Base-by-base conservation (phyloP, 345 rosid genomes). In the Gossypium mustelinum region DNA sequence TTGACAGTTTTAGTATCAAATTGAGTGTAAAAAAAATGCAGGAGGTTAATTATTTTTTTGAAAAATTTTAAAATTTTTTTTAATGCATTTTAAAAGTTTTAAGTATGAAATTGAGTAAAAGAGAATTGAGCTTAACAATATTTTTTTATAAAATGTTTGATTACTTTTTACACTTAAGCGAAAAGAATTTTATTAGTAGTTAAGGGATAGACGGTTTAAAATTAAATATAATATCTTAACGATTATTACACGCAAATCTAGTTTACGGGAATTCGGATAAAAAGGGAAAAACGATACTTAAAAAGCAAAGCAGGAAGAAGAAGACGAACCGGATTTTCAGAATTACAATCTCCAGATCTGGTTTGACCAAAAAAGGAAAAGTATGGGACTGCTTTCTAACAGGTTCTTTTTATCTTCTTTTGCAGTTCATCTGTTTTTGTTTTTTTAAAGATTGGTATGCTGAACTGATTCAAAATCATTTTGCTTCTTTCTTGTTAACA, bases 321-420 rank as follows among this genome's bases (percentile, higher is more conserved):
- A 55, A 8, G 3, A 34, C 7, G 41, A 34, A 4, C 41, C 24
- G 18, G 22, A n/a, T 55, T 55, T 22, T 55, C 59, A 2, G 12
- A 48, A 48, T 11, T 14, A 11, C 12, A 48, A 11, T 48, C 16
- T 2, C 59, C 24, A 0, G 20, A 9, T n/a, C 10, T 0, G 9
- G 7, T 8, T 18, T 18, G 2, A 25, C 25, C 9, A 56, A 4
- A 8, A 2, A 1, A 5, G 75, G 39, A 60, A 41, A 74, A 61
- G 59, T 65, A 94, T 94, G 98, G 98, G 98, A 72, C 88, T 90
- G 77, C 91, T 94, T 81, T 94, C 98, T 72, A 92, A 94, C 89
- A 89, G 97, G 97, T 93, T 69, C 44, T 56, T 13, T 41, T 1
- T 9, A 34, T 18, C 9, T n/a, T 50, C 52, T 56, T 29, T 20